phyloP scores from a whole-genome alignment of 2,329 filamentous ascomycete genomes.

The Monilinia fructicola region DNA sequence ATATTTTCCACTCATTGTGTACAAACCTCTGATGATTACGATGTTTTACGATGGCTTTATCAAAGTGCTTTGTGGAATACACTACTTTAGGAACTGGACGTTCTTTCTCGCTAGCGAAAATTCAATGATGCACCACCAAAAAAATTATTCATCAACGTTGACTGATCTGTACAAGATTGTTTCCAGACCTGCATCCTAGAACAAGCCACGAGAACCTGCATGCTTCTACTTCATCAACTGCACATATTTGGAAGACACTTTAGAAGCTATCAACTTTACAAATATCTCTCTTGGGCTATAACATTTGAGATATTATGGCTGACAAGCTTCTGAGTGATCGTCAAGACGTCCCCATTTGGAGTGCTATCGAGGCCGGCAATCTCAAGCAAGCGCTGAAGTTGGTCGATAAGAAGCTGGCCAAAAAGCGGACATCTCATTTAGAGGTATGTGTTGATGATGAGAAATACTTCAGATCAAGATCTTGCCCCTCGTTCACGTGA shows the following conservation, averaged over 20 bases:
- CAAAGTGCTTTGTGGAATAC: not conserved
- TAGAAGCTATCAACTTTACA: not conserved
- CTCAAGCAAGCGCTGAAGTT: conserved; percentile 42
- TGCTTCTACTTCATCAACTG: not conserved
- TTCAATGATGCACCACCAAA: not conserved
- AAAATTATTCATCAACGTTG: conserved; percentile 15
- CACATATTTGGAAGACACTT: not conserved
- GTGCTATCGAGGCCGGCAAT: conserved; percentile 40
- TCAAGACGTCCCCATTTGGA: conserved; percentile 40
- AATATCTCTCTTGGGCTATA: not conserved
- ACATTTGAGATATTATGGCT: conserved; percentile 33
- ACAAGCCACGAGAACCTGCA: conserved; percentile 11
- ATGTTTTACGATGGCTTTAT: not conserved
- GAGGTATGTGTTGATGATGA: conserved; percentile 34
- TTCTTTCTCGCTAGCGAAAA: conserved; percentile 21
- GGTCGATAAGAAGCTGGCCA: conserved; percentile 40
- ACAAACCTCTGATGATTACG: not conserved
- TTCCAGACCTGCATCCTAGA: not conserved
- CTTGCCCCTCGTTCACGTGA: not conserved
- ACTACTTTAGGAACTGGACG: conserved; percentile 7
- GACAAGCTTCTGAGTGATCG: conserved; percentile 35
- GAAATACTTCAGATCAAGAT: not conserved
- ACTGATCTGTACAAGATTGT: conserved; percentile 5
- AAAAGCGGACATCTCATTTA: conserved; percentile 38
- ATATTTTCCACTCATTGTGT: not conserved